phyloP scores from a whole-genome alignment of 1,284 basidiomycete genomes.

The Athelia psychrophila region DNA sequence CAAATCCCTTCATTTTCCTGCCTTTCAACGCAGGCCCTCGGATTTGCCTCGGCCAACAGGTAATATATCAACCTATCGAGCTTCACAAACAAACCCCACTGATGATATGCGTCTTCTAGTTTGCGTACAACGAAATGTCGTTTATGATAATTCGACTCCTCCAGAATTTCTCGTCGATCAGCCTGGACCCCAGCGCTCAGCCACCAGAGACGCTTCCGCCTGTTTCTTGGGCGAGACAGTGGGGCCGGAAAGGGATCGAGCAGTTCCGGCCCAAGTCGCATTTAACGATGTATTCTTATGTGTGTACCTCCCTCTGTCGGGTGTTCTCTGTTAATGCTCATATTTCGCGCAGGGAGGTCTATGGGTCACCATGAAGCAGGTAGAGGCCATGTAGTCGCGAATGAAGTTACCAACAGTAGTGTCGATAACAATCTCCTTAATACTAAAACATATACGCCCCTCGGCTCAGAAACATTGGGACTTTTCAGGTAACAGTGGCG shows the following conservation, averaged over 20 bases:
- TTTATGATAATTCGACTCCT: slow-evolving; percentile 58
- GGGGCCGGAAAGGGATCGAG: slow-evolving; percentile 44
- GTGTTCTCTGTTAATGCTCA: not conserved
- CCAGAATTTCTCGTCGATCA: slow-evolving; percentile 51
- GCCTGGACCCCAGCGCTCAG: slow-evolving; percentile 42
- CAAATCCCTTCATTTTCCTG: slow-evolving; percentile 39
- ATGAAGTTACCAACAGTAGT: too few relatives aligned
- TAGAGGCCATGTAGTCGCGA: too few relatives aligned
- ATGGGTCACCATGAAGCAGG: slow-evolving; percentile 6
- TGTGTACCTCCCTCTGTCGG: not conserved
- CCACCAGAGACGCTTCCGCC: slow-evolving; percentile 44
- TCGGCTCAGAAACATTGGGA: too few relatives aligned
- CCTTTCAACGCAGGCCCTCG: slow-evolving; percentile 39
- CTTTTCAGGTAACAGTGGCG: too few relatives aligned
- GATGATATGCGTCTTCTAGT: slow-evolving; percentile 38
- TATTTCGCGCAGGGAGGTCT: not conserved
- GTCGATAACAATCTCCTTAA: too few relatives aligned
- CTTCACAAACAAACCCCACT: too few relatives aligned
- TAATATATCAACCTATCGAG: slow-evolving; percentile 12
- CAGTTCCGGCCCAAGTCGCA: slow-evolving; percentile 49
- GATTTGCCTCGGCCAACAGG: slow-evolving; percentile 25
- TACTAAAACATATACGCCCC: too few relatives aligned
- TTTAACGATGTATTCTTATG: slow-evolving; percentile 48
- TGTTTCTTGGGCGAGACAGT: slow-evolving; percentile 36
- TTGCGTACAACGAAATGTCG: slow-evolving; percentile 69